Conservation (phyloP, 495 filamentous ascomycete genomes). For the Talaromyces adpressus region DNA sequence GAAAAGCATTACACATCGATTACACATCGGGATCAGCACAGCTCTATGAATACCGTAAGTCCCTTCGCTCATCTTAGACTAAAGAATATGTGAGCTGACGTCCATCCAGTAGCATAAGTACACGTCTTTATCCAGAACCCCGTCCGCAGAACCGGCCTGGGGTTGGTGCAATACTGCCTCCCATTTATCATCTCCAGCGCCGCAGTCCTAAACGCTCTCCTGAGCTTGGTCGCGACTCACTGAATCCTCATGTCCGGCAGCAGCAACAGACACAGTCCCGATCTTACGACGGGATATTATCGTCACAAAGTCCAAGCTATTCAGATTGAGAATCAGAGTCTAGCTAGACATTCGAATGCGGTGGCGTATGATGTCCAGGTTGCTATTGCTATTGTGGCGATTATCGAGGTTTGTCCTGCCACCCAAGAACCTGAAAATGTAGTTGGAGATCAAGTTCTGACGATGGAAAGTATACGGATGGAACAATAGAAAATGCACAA, state of each 20-base stretch:
- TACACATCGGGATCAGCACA: background rate
- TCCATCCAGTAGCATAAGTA: background rate
- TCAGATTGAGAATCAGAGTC: background rate
- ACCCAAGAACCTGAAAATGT: too few relatives aligned
- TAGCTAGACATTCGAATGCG: background rate
- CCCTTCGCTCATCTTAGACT: background rate
- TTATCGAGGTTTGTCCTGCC: constrained; percentile 1
- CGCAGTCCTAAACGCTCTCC: background rate
- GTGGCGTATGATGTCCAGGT: background rate
- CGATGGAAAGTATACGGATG: background rate
- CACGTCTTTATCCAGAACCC: constrained; percentile 2
- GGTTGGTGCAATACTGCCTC: background rate
- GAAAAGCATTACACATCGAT: background rate
- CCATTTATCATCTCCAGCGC: background rate
- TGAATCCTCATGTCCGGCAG: background rate
- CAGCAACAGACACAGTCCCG: background rate
- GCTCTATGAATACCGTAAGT: constrained; percentile 1
- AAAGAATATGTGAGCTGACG: background rate
- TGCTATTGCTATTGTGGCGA: constrained; percentile 1
- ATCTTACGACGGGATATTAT: background rate
- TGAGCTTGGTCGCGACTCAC: background rate
- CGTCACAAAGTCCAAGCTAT: constrained; percentile 4
- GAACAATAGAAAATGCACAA: background rate
- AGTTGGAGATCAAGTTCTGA: too few relatives aligned
- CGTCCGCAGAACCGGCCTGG: background rate